Evolutionary conservation across 495 filamentous ascomycete species (phyloP).

Genomic region (Penicillium cinerascens): DNA sequence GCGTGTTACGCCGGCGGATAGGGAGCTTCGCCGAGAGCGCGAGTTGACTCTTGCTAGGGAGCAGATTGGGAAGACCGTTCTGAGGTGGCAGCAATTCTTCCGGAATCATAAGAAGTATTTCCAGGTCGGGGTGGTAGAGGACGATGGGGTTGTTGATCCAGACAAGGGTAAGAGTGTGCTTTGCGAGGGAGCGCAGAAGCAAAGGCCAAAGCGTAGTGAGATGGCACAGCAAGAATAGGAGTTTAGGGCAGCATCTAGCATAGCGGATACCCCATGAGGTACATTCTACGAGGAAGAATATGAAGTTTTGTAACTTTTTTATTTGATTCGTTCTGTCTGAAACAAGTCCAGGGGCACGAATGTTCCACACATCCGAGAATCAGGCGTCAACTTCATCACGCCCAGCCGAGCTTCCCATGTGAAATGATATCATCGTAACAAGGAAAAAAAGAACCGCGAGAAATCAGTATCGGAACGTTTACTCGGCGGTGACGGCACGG

Average conservation of each 20-base stretch:
- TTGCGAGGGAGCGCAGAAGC: slow-evolving; percentile 44
- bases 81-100: slow-evolving; percentile 64
- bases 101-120: slow-evolving; percentile 69
- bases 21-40: slow-evolving; percentile 51
- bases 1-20: slow-evolving; percentile 49
- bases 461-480: slow-evolving; percentile 39
- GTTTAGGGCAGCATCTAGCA: not conserved
- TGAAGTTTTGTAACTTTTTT: slow-evolving; percentile 37
- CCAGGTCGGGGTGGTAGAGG: slow-evolving; percentile 62
- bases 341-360: slow-evolving; percentile 26
- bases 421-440: slow-evolving; percentile 46
- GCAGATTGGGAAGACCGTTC: slow-evolving; percentile 42
- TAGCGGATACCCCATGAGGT: not conserved
- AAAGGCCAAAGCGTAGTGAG: slow-evolving; percentile 39
- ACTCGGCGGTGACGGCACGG: slow-evolving; percentile 50
- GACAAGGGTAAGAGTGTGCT: slow-evolving; percentile 40
- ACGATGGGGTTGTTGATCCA: slow-evolving; percentile 24
- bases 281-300: not conserved
- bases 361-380: slow-evolving; percentile 32
- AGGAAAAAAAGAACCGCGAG: slow-evolving; percentile 40
- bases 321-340: slow-evolving; percentile 34
- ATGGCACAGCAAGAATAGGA: slow-evolving; percentile 2
- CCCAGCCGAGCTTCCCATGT: slow-evolving; percentile 42
- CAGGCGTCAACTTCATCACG: slow-evolving; percentile 38
- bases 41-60: slow-evolving; percentile 44